These are phyloP conservation scores for Epichloe coenophiala DNA, from an alignment of 2,329 filamentous ascomycete genomes.

Conservation along the genomic window DNA sequence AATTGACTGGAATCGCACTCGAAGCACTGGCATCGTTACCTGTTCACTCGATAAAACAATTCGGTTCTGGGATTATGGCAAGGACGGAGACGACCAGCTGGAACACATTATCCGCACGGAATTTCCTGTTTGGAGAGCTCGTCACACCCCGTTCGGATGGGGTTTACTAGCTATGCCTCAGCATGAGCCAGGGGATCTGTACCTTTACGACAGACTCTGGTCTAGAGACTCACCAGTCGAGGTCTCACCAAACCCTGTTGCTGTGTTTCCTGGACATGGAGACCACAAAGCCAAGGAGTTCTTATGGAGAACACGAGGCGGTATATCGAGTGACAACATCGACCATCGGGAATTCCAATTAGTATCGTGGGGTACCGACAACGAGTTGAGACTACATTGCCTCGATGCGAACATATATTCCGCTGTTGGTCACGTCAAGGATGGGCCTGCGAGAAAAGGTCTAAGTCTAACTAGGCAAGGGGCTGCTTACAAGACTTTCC, in stretches of 20 bases:
- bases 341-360: constrained; percentile 86
- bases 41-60: constrained; percentile 87
- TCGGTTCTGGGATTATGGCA: constrained; percentile 77
- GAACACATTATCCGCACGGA: constrained; percentile 69
- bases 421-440: constrained; percentile 61
- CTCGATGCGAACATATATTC: constrained; percentile 51
- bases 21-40: constrained; percentile 60
- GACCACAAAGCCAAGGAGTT: constrained; percentile 76
- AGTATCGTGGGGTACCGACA: constrained; percentile 85
- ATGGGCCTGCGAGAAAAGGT: constrained; percentile 47
- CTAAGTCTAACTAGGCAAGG: constrained; percentile 70
- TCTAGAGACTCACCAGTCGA: constrained; percentile 30
- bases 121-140: constrained; percentile 82
- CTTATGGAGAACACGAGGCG: constrained; percentile 70
- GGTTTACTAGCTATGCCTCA: constrained; percentile 87
- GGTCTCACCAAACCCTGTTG: constrained; percentile 33
- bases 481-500: constrained; percentile 73
- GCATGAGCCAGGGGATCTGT: constrained; percentile 70
- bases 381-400: constrained; percentile 65
- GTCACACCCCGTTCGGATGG: constrained; percentile 80
- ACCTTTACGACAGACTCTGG: constrained; percentile 62
- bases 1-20: constrained; percentile 80
- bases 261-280: constrained; percentile 47
- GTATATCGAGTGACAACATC: constrained; percentile 48
- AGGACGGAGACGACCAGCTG: constrained; percentile 48